A percentile compares a stretch with the other conserved stretches of the same genome.
Conservation (phyloP, 192 early-diverging fungal species). For the Linnemannia schmuckeri region DNA sequence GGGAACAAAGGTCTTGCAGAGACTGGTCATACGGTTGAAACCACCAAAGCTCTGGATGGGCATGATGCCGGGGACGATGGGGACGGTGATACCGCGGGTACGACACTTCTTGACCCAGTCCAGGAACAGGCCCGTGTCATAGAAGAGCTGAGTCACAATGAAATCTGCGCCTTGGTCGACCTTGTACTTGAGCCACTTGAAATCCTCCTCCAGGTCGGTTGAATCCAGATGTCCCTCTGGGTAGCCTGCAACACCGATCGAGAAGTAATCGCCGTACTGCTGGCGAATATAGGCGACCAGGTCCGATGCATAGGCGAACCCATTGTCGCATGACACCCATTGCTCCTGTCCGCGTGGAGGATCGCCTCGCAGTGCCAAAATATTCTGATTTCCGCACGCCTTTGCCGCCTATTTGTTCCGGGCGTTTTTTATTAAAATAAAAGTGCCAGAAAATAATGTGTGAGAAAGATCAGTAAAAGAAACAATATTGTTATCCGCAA, state of each 20-base stretch:
- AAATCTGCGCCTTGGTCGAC: conserved; percentile 94
- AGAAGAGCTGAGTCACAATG: conserved; percentile 96
- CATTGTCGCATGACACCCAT: conserved; percentile 83
- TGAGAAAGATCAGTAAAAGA: no score
- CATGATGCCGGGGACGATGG: conserved; percentile 94
- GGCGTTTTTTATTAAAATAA: neutral
- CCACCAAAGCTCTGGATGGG: conserved; percentile 94
- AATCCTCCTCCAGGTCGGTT: conserved; percentile 78
- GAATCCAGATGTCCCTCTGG: conserved; percentile 94
- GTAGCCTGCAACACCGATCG: conserved; percentile 98
- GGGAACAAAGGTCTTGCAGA: conserved; percentile 91
- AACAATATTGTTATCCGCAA: no score
- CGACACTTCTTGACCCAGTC: conserved; percentile 83
- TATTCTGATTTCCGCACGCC: conserved; percentile 90
- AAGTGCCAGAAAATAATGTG: no score
- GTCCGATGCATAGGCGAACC: conserved; percentile 88
- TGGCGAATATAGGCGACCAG: conserved; percentile 91
- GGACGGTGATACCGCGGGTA: conserved; percentile 77
- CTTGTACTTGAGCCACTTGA: conserved; percentile 86
- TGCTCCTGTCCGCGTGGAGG: conserved; percentile 85
- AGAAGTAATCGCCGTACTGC: conserved; percentile 92
- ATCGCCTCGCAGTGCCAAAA: conserved; percentile 96
- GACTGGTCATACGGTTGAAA: conserved; percentile 88
- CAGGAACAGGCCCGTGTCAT: conserved; percentile 85
- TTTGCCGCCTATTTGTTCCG: conserved; percentile 73